phyloP scores from a whole-genome alignment of 768 basidiomycete species.

The Rhodotorula taiwanensis region DNA sequence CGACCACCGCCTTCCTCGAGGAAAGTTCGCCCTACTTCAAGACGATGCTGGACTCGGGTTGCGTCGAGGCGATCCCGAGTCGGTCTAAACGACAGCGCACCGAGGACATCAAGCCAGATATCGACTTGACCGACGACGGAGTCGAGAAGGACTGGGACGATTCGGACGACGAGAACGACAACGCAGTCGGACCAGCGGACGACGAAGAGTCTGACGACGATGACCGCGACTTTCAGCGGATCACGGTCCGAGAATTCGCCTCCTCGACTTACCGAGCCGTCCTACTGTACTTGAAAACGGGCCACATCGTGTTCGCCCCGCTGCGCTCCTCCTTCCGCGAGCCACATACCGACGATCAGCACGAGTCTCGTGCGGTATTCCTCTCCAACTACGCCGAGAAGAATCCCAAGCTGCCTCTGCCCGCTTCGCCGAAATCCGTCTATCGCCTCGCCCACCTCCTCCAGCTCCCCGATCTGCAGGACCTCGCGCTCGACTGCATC shows the following conservation, averaged over 20 bases:
- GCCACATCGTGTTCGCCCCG: constrained; percentile 4
- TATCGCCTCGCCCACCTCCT: constrained; percentile 20
- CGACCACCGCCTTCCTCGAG: not conserved
- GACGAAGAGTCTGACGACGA: too few species aligned
- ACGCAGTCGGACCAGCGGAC: too few species aligned
- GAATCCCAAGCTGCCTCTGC: not conserved
- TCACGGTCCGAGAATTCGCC: not conserved
- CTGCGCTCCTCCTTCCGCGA: constrained; percentile 3
- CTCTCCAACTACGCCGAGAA: not conserved
- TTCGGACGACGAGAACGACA: not conserved
- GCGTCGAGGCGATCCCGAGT: not conserved
- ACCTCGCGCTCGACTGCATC: constrained; percentile 10
- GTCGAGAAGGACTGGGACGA: not conserved
- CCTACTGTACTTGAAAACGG: not conserved
- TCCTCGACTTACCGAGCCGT: constrained; percentile 16
- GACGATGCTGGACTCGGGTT: not conserved
- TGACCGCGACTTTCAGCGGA: not conserved
- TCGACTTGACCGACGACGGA: not conserved
- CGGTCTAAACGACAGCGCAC: not conserved
- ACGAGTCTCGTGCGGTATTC: too few species aligned
- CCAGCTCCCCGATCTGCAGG: not conserved
- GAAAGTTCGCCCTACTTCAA: not conserved
- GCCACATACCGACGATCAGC: not conserved
- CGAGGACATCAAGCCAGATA: not conserved
- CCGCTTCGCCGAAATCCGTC: constrained; percentile 16